Base-by-base conservation (phyloP, 169 alveolate species). In the Ichthyophthirius multifiliis region DNA sequence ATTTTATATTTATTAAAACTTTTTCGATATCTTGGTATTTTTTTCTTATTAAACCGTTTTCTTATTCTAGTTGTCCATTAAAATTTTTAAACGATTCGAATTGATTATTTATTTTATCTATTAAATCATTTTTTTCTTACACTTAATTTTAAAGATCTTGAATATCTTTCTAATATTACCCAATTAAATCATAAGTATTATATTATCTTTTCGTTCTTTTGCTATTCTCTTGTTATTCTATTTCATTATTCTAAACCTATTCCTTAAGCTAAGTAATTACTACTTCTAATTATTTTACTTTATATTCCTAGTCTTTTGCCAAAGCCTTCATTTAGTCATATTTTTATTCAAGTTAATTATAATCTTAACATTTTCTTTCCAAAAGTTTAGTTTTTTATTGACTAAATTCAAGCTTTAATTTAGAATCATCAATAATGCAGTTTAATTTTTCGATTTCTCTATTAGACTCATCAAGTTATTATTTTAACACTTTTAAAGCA, bases 271-370 rank as follows among this genome's bases (percentile, higher is more conserved):
- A 74, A 27, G 43, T 46, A 45, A 30, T 76, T 74, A 39, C 74
- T 64, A 47, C 76, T 75, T 15, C 67, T 78, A 44, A 82, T 47
- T 37, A 74, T 43, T 13, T 74, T 78, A 12, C 83, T 35, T 45
- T 93, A 89, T 46, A 63, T 67, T 67, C 83, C 76, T 23, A 93
- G 75, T n/a, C 84, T 64, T 62, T 41, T 30, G n/a, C 18, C 46
- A 30, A 43, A 5, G 77, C 41, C 71, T 55, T 55, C 31, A 55
- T n/a, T 27, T 55, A 27, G n/a, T 55, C 31, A 39, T 55, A 55
- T 55, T 55, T 55, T 39, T 55, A 55, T 23, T 55, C 71, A 15
- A 55, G 18, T 15, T 13, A n/a, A 27, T 18, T 15, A 9, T 55
- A 55, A 55, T 55, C 71, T 55, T 55, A 55, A 18, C 71, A 55